A percentile compares a stretch with the other conserved stretches of the same genome.
These are phyloP conservation scores for Metarhizium album DNA, from an alignment of 2,329 filamentous ascomycete genomes.

Conservation along the genomic window DNA sequence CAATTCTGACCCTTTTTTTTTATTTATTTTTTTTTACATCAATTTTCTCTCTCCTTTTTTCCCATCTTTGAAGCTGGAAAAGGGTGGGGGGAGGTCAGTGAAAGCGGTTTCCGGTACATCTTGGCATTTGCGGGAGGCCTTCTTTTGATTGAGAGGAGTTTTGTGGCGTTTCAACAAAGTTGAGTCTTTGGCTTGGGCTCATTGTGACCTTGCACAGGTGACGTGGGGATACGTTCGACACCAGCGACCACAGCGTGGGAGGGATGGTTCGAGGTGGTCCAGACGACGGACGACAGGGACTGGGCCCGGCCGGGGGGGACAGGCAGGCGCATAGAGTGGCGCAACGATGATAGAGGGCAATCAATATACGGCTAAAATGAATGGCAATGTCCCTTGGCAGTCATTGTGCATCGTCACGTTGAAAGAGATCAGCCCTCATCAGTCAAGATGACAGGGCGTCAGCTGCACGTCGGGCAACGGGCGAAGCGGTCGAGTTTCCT, in stretches of 20 bases:
- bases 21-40: neutral
- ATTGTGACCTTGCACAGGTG: neutral
- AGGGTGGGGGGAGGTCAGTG: neutral
- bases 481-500: neutral
- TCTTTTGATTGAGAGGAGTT: neutral
- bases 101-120: neutral
- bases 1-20: neutral
- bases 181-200: neutral
- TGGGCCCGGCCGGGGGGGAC: too few species aligned
- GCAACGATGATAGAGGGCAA: slow-evolving; percentile 1
- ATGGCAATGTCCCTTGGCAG: neutral
- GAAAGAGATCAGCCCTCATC: neutral
- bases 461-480: neutral
- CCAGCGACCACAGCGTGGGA: neutral
- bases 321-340: neutral
- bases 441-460: neutral
- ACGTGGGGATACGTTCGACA: neutral
- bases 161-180: slow-evolving; percentile 1
- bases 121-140: neutral
- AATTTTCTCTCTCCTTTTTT: neutral
- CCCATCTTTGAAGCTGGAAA: neutral
- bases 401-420: neutral
- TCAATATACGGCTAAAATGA: neutral
- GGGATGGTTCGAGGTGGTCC: neutral
- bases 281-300: neutral